Conservation (phyloP, 192 early-diverging fungal species). For the Gorgonomyces haynaldii region DNA sequence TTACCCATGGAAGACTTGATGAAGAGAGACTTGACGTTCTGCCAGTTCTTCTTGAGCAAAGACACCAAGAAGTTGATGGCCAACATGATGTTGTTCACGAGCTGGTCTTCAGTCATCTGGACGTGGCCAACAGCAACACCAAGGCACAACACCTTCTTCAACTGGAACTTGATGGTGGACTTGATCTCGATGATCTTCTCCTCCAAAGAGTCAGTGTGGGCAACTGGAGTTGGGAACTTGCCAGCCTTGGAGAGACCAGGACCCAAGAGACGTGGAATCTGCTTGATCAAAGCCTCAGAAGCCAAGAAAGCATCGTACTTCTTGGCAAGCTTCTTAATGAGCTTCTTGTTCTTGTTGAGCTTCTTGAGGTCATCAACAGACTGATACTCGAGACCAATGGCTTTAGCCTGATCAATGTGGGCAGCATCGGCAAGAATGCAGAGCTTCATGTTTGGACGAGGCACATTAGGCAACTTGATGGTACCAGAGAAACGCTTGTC, state of each 20-base stretch:
- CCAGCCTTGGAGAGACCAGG: constrained; percentile 98
- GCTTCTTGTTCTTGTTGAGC: constrained; percentile 99
- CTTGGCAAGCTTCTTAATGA: constrained; percentile 98
- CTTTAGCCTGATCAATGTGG: constrained; percentile 93
- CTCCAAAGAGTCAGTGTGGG: constrained; percentile 73
- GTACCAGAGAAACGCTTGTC: constrained; percentile 99
- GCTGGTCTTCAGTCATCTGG: constrained; percentile 87
- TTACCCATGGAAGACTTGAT: constrained; percentile 97
- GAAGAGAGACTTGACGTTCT: constrained; percentile 96
- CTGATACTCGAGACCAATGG: constrained; percentile 73
- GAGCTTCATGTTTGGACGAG: constrained; percentile 88
- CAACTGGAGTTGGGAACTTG: constrained; percentile 95
- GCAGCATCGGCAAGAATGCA: constrained; percentile 92
- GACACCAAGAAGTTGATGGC: constrained; percentile 97
- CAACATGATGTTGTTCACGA: constrained; percentile 94
- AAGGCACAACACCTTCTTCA: constrained; percentile 98
- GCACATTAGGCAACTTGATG: constrained; percentile 84
- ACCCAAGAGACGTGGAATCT: constrained; percentile 96
- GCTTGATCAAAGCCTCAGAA: constrained; percentile 95
- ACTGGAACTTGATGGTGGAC: constrained; percentile 98
- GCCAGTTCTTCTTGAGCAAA: constrained; percentile 98
- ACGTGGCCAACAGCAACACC: constrained; percentile 95
- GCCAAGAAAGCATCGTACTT: constrained; percentile 98
- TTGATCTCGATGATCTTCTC: constrained; percentile 88
- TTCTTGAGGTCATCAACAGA: constrained; percentile 99